Percentiles rank a stretch among this genome's conserved stretches.
phyloP scores from a whole-genome alignment of 345 rosid species.

The Kandelia obovata region DNA sequence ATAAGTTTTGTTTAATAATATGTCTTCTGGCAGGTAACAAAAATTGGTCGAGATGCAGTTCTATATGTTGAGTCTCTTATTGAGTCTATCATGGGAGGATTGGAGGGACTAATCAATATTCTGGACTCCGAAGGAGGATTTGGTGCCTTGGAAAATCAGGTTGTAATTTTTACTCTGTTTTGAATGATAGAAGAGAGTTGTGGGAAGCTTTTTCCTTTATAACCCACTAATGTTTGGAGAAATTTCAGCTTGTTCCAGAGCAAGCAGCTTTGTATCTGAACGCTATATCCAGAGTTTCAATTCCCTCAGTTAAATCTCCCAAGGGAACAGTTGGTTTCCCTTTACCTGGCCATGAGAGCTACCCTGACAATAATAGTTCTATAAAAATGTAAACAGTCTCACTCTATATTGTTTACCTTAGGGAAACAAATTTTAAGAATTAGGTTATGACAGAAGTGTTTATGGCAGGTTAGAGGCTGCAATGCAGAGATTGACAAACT shows the following conservation, averaged over 20 bases:
- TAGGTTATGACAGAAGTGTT: constrained; percentile 16
- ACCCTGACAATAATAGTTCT: constrained; percentile 82
- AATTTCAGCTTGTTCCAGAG: constrained; percentile 93
- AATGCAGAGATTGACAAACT: constrained; percentile 93
- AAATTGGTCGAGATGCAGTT: constrained; percentile 94
- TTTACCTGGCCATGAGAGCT: constrained; percentile 97
- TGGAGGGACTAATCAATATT: constrained; percentile 96
- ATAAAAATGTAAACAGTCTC: constrained; percentile 71
- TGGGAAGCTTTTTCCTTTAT: neutral
- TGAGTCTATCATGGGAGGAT: constrained; percentile 98
- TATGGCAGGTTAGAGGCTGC: constrained; percentile 98
- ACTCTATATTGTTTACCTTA: constrained; percentile 3
- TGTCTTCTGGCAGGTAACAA: constrained; percentile 60
- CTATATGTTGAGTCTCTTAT: constrained; percentile 95
- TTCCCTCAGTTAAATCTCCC: constrained; percentile 75
- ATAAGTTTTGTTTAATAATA: constrained; percentile 4
- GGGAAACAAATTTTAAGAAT: constrained; percentile 3
- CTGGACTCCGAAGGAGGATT: constrained; percentile 99
- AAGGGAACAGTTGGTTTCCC: constrained; percentile 61
- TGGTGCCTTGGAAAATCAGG: constrained; percentile 97
- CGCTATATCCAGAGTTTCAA: constrained; percentile 54
- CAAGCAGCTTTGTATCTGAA: constrained; percentile 93
- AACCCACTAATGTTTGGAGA: constrained; percentile 20
- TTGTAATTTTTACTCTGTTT: constrained; percentile 27
- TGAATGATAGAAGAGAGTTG: constrained; percentile 10